A percentile compares a stretch with the other conserved stretches of the same genome.
These are phyloP conservation scores for Hypericum androsaemum DNA, from an alignment of 345 rosid species.

Conservation along the genomic window DNA sequence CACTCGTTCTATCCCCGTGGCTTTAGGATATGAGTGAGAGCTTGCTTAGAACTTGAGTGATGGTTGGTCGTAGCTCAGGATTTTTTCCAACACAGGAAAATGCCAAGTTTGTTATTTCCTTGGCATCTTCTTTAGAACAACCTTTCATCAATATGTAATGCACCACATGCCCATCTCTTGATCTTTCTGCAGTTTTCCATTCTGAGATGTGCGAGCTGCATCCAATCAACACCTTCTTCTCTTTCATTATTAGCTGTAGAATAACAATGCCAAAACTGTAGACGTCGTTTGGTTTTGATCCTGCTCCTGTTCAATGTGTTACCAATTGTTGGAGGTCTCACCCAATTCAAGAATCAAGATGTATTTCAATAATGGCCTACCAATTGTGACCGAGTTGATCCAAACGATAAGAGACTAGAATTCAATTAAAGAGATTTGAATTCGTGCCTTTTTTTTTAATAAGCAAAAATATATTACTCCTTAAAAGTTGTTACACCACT, in stretches of 20 bases:
- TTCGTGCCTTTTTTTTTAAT: too few species aligned
- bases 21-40: not conserved
- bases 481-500: too few species aligned
- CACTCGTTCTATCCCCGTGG: too few species aligned
- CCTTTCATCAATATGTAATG: not conserved
- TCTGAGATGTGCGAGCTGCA: not conserved
- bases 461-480: too few species aligned
- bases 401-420: too few species aligned
- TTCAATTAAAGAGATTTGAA: too few species aligned
- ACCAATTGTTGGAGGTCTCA: too few species aligned
- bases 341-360: too few species aligned
- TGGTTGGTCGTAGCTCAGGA: not conserved
- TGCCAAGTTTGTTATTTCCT: not conserved
- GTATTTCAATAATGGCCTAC: too few species aligned
- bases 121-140: not conserved
- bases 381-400: too few species aligned
- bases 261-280: constrained; percentile 2
- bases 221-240: accelerated
- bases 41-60: not conserved
- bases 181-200: not conserved
- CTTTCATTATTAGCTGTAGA: constrained; percentile 6
- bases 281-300: constrained; percentile 1
- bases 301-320: not conserved
- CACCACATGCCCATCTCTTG: not conserved
- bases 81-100: not conserved